These are phyloP conservation scores for Kregervanrija delftensis DNA, from an alignment of 805 yeast species.

Conservation along the genomic window DNA sequence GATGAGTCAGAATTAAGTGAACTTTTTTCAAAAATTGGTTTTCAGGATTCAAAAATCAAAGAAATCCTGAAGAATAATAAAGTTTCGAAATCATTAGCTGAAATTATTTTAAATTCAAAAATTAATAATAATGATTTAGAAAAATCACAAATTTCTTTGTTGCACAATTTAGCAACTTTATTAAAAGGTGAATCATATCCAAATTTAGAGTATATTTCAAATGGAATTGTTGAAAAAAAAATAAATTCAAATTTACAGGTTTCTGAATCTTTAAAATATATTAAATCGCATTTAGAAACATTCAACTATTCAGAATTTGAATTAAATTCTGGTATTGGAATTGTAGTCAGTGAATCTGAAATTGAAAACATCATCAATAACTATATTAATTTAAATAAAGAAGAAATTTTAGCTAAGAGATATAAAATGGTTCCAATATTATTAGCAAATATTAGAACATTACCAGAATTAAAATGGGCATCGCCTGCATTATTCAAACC, in stretches of 20 bases:
- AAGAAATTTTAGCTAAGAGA: constrained; percentile 60
- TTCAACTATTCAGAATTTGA: constrained; percentile 49
- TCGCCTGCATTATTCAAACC: constrained; percentile 83
- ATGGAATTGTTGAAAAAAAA: constrained; percentile 57
- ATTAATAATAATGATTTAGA: constrained; percentile 33
- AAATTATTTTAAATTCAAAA: constrained; percentile 35
- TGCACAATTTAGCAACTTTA: constrained; percentile 73
- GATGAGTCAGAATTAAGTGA: constrained; percentile 22
- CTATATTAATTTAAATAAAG: constrained; percentile 54
- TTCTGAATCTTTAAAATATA: constrained; percentile 71
- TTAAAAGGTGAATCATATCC: constrained; percentile 52
- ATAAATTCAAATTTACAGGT: constrained; percentile 68
- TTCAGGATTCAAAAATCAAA: constrained; percentile 64
- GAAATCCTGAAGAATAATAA: constrained; percentile 84
- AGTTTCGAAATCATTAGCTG: constrained; percentile 63
- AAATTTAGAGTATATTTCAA: constrained; percentile 45
- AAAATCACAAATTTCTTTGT: constrained; percentile 53
- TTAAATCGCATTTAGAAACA: constrained; percentile 37
- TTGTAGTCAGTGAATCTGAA: constrained; percentile 59
- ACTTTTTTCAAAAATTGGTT: constrained; percentile 47
- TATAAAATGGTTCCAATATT: constrained; percentile 73
- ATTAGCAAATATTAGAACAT: constrained; percentile 66
- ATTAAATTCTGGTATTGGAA: constrained; percentile 74
- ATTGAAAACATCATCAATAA: constrained; percentile 50
- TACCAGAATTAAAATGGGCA: constrained; percentile 87